A percentile compares a stretch with the other conserved stretches of the same genome.
phyloP scores from a whole-genome alignment of 768 basidiomycete genomes.

The Kondoa malvinella region DNA sequence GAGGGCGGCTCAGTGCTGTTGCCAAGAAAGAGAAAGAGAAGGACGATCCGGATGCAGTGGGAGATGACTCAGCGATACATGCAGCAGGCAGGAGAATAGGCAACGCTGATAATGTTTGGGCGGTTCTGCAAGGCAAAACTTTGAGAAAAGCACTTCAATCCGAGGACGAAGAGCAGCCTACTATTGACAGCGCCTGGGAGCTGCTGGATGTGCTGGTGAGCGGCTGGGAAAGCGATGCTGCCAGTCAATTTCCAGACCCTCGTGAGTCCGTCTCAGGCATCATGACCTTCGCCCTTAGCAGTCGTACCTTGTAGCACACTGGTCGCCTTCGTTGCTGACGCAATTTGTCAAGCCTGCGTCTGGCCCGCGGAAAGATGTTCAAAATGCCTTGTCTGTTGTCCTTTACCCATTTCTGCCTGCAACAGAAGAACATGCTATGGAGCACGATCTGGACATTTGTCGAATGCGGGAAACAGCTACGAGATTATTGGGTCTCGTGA shows the following conservation, averaged over 20 bases:
- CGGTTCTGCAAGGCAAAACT: not conserved
- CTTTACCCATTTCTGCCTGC: not conserved
- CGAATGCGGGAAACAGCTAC: not conserved
- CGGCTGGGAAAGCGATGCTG: not conserved
- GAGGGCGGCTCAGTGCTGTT: no score
- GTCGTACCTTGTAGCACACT: not conserved
- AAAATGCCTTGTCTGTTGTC: not conserved
- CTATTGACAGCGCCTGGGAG: not conserved
- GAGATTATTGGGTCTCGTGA: not conserved
- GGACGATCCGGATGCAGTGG: not conserved
- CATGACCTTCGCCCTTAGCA: not conserved
- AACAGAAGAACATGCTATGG: not conserved
- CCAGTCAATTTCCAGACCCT: not conserved
- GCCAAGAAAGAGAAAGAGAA: not conserved
- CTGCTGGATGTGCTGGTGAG: not conserved
- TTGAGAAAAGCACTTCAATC: not conserved
- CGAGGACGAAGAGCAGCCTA: not conserved
- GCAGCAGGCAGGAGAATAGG: not conserved
- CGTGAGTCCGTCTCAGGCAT: no score
- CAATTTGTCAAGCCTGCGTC: not conserved
- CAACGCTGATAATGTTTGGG: not conserved
- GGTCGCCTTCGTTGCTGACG: not conserved
- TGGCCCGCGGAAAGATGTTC: not conserved
- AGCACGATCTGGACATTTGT: not conserved
- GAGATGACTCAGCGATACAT: not conserved